Conservation (phyloP, 108 stramenopile genomes). For the Nitzschia sp. region DNA sequence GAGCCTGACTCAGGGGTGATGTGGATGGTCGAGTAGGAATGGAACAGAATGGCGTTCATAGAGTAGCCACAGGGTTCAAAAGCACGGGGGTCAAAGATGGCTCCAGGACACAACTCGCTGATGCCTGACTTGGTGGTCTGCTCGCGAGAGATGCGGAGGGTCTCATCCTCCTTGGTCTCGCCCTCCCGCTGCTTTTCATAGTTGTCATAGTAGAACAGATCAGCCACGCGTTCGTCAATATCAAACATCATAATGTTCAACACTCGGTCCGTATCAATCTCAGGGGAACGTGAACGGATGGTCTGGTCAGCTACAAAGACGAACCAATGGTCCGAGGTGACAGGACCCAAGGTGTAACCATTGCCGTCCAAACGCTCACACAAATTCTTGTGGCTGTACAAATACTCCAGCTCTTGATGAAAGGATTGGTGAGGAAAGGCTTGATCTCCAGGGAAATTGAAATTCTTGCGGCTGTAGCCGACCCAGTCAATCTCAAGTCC, state of each 20-base stretch:
- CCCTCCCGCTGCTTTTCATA: slow-evolving; percentile 58
- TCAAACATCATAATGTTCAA: slow-evolving; percentile 99
- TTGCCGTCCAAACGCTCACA: slow-evolving; percentile 89
- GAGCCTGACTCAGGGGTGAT: slow-evolving; percentile 97
- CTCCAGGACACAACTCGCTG: slow-evolving; percentile 89
- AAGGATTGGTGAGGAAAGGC: slow-evolving; percentile 89
- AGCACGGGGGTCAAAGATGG: slow-evolving; percentile 87
- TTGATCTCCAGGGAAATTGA: slow-evolving; percentile 94
- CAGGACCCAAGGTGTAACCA: slow-evolving; percentile 97
- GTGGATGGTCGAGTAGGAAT: slow-evolving; percentile 98
- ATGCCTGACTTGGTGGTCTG: slow-evolving; percentile 85
- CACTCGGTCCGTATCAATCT: slow-evolving; percentile 91
- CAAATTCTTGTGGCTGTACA: slow-evolving; percentile 83
- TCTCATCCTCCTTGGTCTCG: slow-evolving; percentile 79
- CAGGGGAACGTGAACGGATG: slow-evolving; percentile 59
- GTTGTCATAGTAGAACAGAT: slow-evolving; percentile 82
- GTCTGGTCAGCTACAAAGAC: slow-evolving; percentile 99
- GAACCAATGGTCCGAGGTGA: slow-evolving; percentile 99
- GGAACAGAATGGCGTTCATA: slow-evolving; percentile 98
- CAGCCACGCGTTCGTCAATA: slow-evolving; percentile 87
- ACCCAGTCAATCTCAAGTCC: slow-evolving; percentile 98
- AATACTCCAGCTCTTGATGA: slow-evolving; percentile 90
- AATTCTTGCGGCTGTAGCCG: slow-evolving; percentile 98
- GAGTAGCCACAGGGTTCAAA: slow-evolving; percentile 99
- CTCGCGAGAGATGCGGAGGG: slow-evolving; percentile 70